Percentiles rank a stretch among this genome's conserved stretches.
Evolutionary conservation across 768 basidiomycete species (phyloP).

Genomic region (Suillus ampliporus): DNA sequence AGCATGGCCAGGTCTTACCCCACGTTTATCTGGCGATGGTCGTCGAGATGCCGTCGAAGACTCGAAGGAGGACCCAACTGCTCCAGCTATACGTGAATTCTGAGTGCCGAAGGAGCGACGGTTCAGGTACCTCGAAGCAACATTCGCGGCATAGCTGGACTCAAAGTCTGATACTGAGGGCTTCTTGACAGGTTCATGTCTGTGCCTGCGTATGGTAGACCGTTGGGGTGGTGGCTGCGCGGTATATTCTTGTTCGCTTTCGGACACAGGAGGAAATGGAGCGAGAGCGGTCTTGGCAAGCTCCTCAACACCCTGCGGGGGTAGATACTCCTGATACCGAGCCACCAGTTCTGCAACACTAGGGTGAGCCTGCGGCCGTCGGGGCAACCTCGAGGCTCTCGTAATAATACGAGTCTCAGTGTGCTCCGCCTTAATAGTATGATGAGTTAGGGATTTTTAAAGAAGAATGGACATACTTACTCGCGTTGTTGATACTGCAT

Average conservation of each 20-base stretch:
- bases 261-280: slow-evolving; percentile 66
- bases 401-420: slow-evolving; percentile 29
- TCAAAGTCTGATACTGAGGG: slow-evolving; percentile 86
- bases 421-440: slow-evolving; percentile 29
- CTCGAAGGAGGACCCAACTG: slow-evolving; percentile 52
- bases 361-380: slow-evolving; percentile 58
- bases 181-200: slow-evolving; percentile 52
- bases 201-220: slow-evolving; percentile 52
- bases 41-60: slow-evolving; percentile 68
- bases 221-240: slow-evolving; percentile 36
- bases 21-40: slow-evolving; percentile 76
- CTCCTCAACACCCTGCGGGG: slow-evolving; percentile 73
- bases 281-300: slow-evolving; percentile 73
- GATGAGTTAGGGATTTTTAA: slow-evolving; percentile 15
- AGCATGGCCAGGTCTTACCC: slow-evolving; percentile 34
- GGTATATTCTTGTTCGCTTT: slow-evolving; percentile 79
- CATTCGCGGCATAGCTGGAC: slow-evolving; percentile 90
- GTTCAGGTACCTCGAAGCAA: slow-evolving; percentile 74
- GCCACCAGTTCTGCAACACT: slow-evolving; percentile 87
- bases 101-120: slow-evolving; percentile 48
- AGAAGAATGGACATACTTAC: slow-evolving; percentile 29
- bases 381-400: slow-evolving; percentile 65
- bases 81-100: slow-evolving; percentile 55
- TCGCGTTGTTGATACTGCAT: slow-evolving; percentile 24
- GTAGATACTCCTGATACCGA: slow-evolving; percentile 79